These are phyloP conservation scores for Cucurbitaria berberidis DNA, from an alignment of 2,329 filamentous ascomycete species.

Conservation along the genomic window DNA sequence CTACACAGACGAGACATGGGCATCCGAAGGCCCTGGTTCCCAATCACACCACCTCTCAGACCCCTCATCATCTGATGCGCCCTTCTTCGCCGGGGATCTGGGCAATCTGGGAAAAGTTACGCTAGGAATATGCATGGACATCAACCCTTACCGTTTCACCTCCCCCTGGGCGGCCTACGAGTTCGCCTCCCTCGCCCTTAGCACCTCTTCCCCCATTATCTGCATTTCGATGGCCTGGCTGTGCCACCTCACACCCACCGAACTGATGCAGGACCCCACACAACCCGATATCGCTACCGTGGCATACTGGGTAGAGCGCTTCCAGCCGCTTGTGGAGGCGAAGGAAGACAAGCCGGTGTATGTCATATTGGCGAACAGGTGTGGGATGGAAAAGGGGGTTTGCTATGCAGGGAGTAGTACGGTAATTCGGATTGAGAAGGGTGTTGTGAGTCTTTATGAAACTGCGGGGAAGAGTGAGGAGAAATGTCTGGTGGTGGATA, in stretches of 20 bases:
- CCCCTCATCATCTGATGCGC: conserved; percentile 22
- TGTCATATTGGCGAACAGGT: conserved; percentile 73
- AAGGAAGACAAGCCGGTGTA: conserved; percentile 61
- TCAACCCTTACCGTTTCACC: conserved; percentile 68
- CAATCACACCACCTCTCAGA: conserved; percentile 27
- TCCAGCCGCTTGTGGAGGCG: conserved; percentile 64
- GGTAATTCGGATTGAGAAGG: conserved; percentile 69
- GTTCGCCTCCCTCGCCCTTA: conserved; percentile 63
- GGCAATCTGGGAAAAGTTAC: conserved; percentile 47
- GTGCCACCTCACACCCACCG: conserved; percentile 61
- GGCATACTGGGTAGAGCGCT: conserved; percentile 74
- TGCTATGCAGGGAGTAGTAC: conserved; percentile 77
- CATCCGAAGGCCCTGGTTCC: conserved; percentile 55
- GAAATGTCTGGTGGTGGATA: conserved; percentile 72
- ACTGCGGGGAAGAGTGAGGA: conserved; percentile 74
- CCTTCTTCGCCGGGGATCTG: conserved; percentile 48
- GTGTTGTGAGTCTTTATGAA: conserved; percentile 72
- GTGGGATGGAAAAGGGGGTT: conserved; percentile 68
- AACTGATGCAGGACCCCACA: conserved; percentile 54
- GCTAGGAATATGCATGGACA: conserved; percentile 62
- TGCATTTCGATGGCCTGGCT: conserved; percentile 82
- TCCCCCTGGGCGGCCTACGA: conserved; percentile 66
- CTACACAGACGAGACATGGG: conserved; percentile 71
- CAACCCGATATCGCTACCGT: conserved; percentile 74
- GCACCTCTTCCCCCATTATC: conserved; percentile 65